Evolutionary conservation across 257 asterid genomes (phyloP), one percentile per base, ranked within the genome.

Genomic region (Gentiana dahurica): DNA sequence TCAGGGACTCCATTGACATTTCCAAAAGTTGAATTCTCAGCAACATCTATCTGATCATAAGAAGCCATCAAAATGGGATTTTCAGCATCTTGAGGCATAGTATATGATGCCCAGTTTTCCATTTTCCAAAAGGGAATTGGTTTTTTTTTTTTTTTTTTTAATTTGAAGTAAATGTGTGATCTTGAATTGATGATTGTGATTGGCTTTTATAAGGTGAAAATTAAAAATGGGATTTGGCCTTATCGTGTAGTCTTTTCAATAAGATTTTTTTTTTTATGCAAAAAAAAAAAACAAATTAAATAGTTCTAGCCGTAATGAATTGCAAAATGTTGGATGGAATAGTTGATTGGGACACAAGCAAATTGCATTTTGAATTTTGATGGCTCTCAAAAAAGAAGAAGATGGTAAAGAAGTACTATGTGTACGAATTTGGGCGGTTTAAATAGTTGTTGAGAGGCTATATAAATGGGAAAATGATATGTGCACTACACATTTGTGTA

Each of bases 201-300:
- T 69, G 75, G 63, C 55, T 56, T 41, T 72, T 70, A 67, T 68
- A 71, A 75, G 87, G 46, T 41, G 73, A 77, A 59, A 58, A 73
- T 71, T 73, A 64, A 73, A 41, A 79, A 77, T 73, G 68, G 61
- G 71, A 57, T 59, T 78, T 78, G 87, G 80, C 63, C 73, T 69
- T 68, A 63, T 83, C 77, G 63, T 15, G 7, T 49, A 13, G 77
- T 83, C 93, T 72, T 72, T 48, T 76, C 84, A 68, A 46, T 39
- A 43, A 55, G 53, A 57, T 53, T 59, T 66, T 75, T 5, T 45
- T 60, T 63, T 48, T 55, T 47, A 15, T 8, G 52, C 49, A 73
- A 61, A 64, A 24, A 24, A 24, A 24, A 24, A 24, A 24, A 24
- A 24, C 1, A 24, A 24, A 24, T 24, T 24, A 59, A 46, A 68